Conservation (phyloP, 2,329 filamentous ascomycete species). For the Hypoxylon sp. region DNA sequence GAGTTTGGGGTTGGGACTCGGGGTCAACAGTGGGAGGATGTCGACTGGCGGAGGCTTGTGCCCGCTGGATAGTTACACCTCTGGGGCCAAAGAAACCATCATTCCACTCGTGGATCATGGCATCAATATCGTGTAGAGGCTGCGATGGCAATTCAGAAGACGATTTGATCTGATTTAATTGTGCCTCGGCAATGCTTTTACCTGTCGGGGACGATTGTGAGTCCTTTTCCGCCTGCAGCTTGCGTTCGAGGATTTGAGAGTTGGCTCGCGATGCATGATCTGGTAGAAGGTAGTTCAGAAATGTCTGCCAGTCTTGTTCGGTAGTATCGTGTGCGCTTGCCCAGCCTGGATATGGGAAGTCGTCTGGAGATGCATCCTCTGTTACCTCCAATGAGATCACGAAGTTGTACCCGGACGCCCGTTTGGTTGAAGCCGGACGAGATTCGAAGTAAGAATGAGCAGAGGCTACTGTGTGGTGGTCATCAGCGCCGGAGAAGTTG, state of each 20-base stretch:
- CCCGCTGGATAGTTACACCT: constrained; percentile 61
- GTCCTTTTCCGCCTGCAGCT: constrained; percentile 61
- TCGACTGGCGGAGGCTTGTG: constrained; percentile 27
- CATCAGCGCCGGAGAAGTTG: constrained; percentile 48
- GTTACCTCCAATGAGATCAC: constrained; percentile 57
- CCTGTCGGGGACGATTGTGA: constrained; percentile 47
- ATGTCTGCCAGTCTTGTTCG: constrained; percentile 71
- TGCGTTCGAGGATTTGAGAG: constrained; percentile 64
- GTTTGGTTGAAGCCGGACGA: constrained; percentile 55
- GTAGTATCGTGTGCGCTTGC: constrained; percentile 62
- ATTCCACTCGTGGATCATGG: constrained; percentile 69
- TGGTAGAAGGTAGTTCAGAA: constrained; percentile 70
- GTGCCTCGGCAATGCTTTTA: constrained; percentile 59
- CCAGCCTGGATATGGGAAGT: constrained; percentile 61
- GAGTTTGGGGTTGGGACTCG: constrained; percentile 15
- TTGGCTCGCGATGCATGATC: constrained; percentile 62
- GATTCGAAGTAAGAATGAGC: constrained; percentile 64
- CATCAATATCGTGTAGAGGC: constrained; percentile 55
- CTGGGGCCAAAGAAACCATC: constrained; percentile 68
- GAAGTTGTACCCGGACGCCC: constrained; percentile 36
- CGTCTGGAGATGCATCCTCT: constrained; percentile 57
- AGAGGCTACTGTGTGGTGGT: constrained; percentile 53
- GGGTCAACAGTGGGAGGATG: constrained; percentile 11
- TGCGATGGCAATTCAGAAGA: constrained; percentile 46
- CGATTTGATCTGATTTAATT: constrained; percentile 57